Evolutionary conservation across 371 early-diverging fungal species (phyloP).

Genomic region (Mucor velutinosus): DNA sequence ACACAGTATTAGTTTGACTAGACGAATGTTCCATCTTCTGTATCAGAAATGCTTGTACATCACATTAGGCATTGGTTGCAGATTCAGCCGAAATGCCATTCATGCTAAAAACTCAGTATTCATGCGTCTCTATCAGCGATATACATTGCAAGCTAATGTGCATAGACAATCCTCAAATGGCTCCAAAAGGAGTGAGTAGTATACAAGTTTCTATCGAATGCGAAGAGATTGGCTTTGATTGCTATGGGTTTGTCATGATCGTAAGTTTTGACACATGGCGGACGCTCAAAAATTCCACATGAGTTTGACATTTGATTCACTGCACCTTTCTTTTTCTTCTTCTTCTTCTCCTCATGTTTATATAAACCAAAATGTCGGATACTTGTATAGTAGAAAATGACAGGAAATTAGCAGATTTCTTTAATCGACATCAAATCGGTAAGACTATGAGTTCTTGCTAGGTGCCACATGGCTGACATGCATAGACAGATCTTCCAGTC

Average conservation of each 20-base stretch:
- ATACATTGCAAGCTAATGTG: background rate
- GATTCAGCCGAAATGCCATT: background rate
- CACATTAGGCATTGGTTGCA: background rate
- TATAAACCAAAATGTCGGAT: constrained; percentile 36
- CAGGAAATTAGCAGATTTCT: background rate
- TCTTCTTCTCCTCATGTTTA: constrained; percentile 51
- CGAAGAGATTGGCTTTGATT: background rate
- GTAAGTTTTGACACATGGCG: background rate
- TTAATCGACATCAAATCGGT: background rate
- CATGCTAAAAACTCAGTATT: background rate
- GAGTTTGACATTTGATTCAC: background rate
- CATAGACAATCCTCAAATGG: background rate
- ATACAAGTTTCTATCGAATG: background rate
- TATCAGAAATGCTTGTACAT: background rate
- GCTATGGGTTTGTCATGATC: background rate
- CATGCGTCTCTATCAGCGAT: background rate
- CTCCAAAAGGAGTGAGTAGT: background rate
- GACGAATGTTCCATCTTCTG: background rate
- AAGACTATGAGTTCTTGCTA: background rate
- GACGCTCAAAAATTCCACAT: background rate
- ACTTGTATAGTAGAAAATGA: background rate
- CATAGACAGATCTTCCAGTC: background rate
- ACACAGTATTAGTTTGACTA: background rate
- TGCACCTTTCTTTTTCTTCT: background rate
- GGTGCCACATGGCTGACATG: background rate